Percentiles rank a stretch among this genome's conserved stretches.
Evolutionary conservation across 495 filamentous ascomycete species (phyloP).

Genomic region (Penicillium argentinense): DNA sequence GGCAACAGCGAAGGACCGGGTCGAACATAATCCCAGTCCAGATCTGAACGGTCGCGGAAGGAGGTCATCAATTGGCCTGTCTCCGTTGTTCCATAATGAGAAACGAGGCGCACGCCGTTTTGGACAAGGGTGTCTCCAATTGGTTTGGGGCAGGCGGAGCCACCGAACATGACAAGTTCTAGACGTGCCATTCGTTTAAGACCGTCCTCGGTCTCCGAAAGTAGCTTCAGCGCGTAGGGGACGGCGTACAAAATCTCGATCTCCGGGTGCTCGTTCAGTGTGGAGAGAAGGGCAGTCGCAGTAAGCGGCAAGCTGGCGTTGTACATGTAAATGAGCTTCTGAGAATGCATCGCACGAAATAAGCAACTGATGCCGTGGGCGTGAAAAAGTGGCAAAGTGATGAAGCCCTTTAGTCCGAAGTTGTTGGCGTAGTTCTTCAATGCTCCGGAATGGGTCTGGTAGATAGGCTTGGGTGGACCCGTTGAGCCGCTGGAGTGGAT

Average conservation of each 20-base stretch:
- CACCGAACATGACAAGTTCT: slow-evolving; percentile 49
- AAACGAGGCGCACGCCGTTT: slow-evolving; percentile 50
- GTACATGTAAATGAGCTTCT: slow-evolving; percentile 44
- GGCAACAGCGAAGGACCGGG: slow-evolving; percentile 22
- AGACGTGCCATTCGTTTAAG: slow-evolving; percentile 33
- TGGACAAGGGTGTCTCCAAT: slow-evolving; percentile 52
- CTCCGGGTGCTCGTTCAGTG: slow-evolving; percentile 34
- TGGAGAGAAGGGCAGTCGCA: slow-evolving; percentile 33
- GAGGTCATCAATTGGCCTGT: slow-evolving; percentile 55
- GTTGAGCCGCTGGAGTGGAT: slow-evolving; percentile 48
- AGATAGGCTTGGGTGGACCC: slow-evolving; percentile 40
- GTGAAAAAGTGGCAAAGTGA: slow-evolving; percentile 54
- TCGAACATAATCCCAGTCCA: slow-evolving; percentile 63
- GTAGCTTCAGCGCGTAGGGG: slow-evolving; percentile 50
- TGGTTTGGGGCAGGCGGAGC: slow-evolving; percentile 47
- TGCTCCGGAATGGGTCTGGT: slow-evolving; percentile 41
- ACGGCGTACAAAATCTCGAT: slow-evolving; percentile 45
- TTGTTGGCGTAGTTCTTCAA: slow-evolving; percentile 42
- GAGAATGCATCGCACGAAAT: slow-evolving; percentile 44
- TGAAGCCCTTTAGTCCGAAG: slow-evolving; percentile 42
- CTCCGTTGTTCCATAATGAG: slow-evolving; percentile 51
- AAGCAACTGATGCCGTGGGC: slow-evolving; percentile 49
- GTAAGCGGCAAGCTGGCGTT: slow-evolving; percentile 47
- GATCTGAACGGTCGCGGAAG: slow-evolving; percentile 42
- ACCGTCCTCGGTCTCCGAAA: slow-evolving; percentile 43